A percentile compares a stretch with the other conserved stretches of the same genome.
Conservation (phyloP, 2,329 filamentous ascomycete genomes). For the Aspergillaceae sp. region DNA sequence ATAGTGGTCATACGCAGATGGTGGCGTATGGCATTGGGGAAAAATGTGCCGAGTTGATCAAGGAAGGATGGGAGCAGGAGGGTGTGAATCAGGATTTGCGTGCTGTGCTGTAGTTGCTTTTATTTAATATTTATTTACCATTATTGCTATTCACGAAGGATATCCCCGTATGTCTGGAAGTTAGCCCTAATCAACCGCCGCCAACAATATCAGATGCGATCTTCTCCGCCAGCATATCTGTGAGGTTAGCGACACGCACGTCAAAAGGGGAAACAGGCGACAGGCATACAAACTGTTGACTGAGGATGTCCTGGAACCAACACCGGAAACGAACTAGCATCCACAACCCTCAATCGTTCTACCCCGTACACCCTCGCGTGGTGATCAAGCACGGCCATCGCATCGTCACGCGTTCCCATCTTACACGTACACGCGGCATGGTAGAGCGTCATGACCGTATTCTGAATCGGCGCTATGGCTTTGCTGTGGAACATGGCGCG, state of each 20-base stretch:
- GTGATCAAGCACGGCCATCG: conserved; percentile 26
- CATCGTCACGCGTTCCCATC: conserved; percentile 21
- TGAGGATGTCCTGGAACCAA: conserved; percentile 36
- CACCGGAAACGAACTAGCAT: conserved; percentile 30
- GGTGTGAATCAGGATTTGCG: background rate
- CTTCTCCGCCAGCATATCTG: conserved; percentile 38
- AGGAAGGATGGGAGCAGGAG: conserved; percentile 23
- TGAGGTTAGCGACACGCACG: conserved; percentile 3
- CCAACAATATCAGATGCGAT: conserved; percentile 25
- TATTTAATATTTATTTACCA: background rate
- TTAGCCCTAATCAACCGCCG: background rate
- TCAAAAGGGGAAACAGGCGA: background rate
- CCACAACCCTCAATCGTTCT: conserved; percentile 26
- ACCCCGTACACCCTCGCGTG: conserved; percentile 25
- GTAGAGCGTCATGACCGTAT: conserved; percentile 23
- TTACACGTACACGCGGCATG: conserved; percentile 25
- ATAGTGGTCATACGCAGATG: conserved; percentile 49
- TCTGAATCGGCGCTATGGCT: conserved; percentile 21
- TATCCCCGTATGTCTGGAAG: background rate
- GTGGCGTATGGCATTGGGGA: conserved; percentile 52
- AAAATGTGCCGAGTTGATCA: conserved; percentile 46
- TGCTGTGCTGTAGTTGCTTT: background rate
- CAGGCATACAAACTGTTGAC: conserved; percentile 29
- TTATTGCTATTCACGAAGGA: background rate
- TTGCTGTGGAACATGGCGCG: conserved; percentile 29